These are phyloP conservation scores for Neopestalotiopsis clavispora DNA, from an alignment of 2,329 filamentous ascomycete genomes.

Conservation along the genomic window DNA sequence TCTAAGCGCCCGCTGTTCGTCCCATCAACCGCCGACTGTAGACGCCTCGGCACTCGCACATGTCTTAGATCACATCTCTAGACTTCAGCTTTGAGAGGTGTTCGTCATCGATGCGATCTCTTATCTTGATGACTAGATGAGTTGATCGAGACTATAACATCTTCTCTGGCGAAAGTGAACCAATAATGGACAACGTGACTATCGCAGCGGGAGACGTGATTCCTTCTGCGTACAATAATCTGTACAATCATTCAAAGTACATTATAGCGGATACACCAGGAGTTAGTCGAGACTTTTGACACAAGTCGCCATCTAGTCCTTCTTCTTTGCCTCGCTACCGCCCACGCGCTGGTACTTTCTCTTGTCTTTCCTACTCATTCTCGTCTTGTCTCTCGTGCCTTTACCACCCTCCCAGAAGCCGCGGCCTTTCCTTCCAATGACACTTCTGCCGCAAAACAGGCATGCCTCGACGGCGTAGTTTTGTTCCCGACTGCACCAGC, in stretches of 20 bases:
- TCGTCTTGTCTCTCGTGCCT: conserved; percentile 72
- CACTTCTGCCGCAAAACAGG: conserved; percentile 70
- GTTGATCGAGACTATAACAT: background rate
- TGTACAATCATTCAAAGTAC: background rate
- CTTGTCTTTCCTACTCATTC: conserved; percentile 79
- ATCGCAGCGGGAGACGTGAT: background rate
- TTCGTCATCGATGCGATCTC: background rate
- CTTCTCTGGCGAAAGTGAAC: background rate
- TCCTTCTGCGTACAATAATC: background rate
- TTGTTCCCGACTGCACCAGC: conserved; percentile 81
- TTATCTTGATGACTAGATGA: background rate
- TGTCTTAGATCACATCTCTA: background rate
- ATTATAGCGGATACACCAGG: no score
- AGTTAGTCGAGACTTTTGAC: background rate
- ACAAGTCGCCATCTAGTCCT: conserved; percentile 26
- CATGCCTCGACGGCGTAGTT: conserved; percentile 79
- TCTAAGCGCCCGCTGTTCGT: background rate
- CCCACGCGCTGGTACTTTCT: conserved; percentile 72
- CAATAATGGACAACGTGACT: background rate
- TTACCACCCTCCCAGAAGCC: conserved; percentile 91
- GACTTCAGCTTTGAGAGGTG: background rate
- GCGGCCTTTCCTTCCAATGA: conserved; percentile 67
- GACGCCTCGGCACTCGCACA: background rate
- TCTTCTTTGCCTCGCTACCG: conserved; percentile 42
- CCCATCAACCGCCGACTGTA: background rate